Base-by-base conservation (phyloP, 768 basidiomycete genomes). In the Arthromyces matolae region DNA sequence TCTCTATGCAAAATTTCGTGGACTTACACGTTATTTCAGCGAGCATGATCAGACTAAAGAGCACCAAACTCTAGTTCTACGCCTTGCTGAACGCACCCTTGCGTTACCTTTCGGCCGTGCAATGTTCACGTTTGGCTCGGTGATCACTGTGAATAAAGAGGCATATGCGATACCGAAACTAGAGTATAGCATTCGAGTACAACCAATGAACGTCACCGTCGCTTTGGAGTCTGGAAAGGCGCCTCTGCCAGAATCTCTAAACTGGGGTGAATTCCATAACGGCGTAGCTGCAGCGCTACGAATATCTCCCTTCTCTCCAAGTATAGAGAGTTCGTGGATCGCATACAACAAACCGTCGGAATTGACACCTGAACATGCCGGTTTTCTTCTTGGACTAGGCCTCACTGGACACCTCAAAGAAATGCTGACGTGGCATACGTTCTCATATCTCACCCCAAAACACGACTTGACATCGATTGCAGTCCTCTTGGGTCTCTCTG, bases 201-300 rank as follows among this genome's bases (percentile, higher is more conserved):
- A 87, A 53, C 91, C 90, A 4, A 69, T 82, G 43, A 89, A 88
- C 57, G 64, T 82, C 29, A 71, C 75, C 8, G 75, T 84, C 25
- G 64, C 76, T 13, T 81, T 84, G 0, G 89, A 91, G 49, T 61
- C 72, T n/a, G 83, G 84, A 16, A 88, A 90, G 62, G 78, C 93
- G 49, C 72, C 78, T 0, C 23, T 39, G n/a, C 56, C 67, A 1
- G 94, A 97, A 34, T 84, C 83, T 24, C 66, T 80, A 5, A 79
- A 75, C 42, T 99, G 95, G 96, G 93, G 90, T n/a, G 89, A 94
- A 51, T 99, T 99, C 67, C 93, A 98, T 66, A 93, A 95, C 53
- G 96, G 96, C 8, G 95, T 96, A 0, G 92, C 93, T 7, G 89
- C 92, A 4, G 96, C 87, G 3, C 66, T 99, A 35, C 83, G 90